Base-by-base conservation (phyloP, 2,329 filamentous ascomycete species). In the Diaporthe velutina region DNA sequence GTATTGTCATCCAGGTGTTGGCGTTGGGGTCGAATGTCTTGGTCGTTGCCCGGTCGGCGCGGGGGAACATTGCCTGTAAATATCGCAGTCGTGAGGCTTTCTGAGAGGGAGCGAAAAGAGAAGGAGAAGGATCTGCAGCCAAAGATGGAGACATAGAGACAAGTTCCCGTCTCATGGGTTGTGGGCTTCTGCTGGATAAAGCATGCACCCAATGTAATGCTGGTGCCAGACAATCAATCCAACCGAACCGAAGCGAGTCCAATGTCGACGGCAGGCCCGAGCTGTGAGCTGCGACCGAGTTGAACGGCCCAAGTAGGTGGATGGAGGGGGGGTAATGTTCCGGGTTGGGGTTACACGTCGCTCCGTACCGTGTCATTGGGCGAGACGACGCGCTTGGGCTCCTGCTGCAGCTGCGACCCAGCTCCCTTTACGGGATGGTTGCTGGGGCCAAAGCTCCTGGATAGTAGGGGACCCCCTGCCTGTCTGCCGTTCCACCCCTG, bases 191-290 rank as follows among this genome's bases (percentile, higher is more conserved):
- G 42, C 38, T 30, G 40, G 28, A 64, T n/a, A 45, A 64, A 48
- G 60, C 40, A 30, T 64, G 60, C 60, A 30, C 60, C 60, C 60
- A 64, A 68, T 35, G 64, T 30, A 17, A n/a, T 30, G n/a, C 33
- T 68, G 25, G 40, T 30, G 40, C 45, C 64, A 68, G n/a, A 54
- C 64, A 68, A 68, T 38, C 64, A 67, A 52, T 54, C 64, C 45
- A 68, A 30, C n/a, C 64, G 64, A 68, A 54, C 13, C 64, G 64
- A 68, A 40, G 64, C 64, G 30, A 50, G 61, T 48, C 61, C 42
- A 64, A 68, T 68, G 64, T 68, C 64, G n/a, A 68, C 64, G 64
- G 48, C 64, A 68, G 48, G 64, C 33, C 64, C 64, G 48, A 68
- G 64, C 64, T 68, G 64, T 30, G n/a, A n/a, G n/a, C n/a, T n/a